Conservation (phyloP, 2,329 filamentous ascomycete genomes). For the Pseudogymnoascus sp. region DNA sequence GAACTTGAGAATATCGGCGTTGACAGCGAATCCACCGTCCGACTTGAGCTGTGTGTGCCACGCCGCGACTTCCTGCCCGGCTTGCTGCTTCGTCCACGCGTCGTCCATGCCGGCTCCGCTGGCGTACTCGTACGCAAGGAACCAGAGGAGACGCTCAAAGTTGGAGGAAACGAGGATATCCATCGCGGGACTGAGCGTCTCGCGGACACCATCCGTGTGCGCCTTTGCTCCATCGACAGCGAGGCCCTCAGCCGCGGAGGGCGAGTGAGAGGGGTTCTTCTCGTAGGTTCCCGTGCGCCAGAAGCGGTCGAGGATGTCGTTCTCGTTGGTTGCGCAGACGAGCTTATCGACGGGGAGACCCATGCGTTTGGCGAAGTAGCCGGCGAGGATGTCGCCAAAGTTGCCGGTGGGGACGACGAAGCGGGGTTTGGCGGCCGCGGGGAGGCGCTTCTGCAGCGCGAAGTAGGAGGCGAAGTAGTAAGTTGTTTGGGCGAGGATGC, state of each 20-base stretch:
- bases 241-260: slow-evolving; percentile 48
- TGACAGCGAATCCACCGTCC: slow-evolving; percentile 76
- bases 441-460: slow-evolving; percentile 54
- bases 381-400: slow-evolving; percentile 90
- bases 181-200: slow-evolving; percentile 93
- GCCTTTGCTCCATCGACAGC: slow-evolving; percentile 51
- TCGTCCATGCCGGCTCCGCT: slow-evolving; percentile 53
- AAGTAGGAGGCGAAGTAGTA: slow-evolving; percentile 98
- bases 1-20: slow-evolving; percentile 61
- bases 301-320: slow-evolving; percentile 94
- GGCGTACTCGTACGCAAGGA: slow-evolving; percentile 70
- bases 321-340: slow-evolving; percentile 91
- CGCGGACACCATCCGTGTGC: slow-evolving; percentile 69
- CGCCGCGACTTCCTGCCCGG: slow-evolving; percentile 65
- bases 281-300: slow-evolving; percentile 86
- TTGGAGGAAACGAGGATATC: slow-evolving; percentile 95
- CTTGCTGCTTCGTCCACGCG: slow-evolving; percentile 59
- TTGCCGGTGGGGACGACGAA: slow-evolving; percentile 94
- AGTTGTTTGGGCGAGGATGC: slow-evolving; percentile 92
- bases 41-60: slow-evolving; percentile 80
- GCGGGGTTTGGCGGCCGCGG: slow-evolving; percentile 55
- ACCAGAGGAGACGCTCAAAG: slow-evolving; percentile 95
- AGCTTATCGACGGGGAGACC: slow-evolving; percentile 83
- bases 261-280: slow-evolving; percentile 62
- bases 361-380: slow-evolving; percentile 89